Conservation (phyloP, 108 stramenopile species). For the Thalassiosira profunda region DNA sequence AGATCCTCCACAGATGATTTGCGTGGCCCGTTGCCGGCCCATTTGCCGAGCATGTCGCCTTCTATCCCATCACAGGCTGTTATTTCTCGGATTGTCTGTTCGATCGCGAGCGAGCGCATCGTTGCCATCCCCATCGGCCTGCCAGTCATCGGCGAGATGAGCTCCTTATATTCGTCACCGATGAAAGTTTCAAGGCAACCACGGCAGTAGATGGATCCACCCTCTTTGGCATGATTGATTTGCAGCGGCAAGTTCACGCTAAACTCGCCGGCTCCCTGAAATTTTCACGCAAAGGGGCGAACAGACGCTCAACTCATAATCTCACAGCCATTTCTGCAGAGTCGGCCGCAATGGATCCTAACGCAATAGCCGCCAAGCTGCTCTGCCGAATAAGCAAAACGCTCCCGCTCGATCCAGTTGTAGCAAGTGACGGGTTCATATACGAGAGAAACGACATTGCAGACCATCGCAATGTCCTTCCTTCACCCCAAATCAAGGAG, state of each 20-base stretch:
- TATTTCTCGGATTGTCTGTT: constrained; percentile 1
- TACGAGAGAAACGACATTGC: constrained; percentile 22
- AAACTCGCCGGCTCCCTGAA: neutral
- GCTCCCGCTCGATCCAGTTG: constrained; percentile 19
- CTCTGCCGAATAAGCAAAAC: constrained; percentile 18
- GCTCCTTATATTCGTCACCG: neutral
- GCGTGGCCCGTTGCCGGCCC: neutral
- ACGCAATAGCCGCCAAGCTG: constrained; percentile 15
- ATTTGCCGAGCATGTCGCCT: neutral
- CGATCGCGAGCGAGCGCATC: neutral
- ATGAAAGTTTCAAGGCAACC: constrained; percentile 20
- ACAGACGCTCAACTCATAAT: neutral
- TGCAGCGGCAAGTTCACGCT: too few relatives aligned
- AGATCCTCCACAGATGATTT: too few relatives aligned
- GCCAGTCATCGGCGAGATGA: constrained; percentile 26
- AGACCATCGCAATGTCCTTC: too few relatives aligned
- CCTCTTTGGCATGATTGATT: too few relatives aligned
- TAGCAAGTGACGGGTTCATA: constrained; percentile 30
- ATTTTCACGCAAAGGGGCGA: constrained; percentile 1
- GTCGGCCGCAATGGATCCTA: neutral
- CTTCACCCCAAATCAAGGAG: too few relatives aligned
- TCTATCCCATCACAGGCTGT: constrained; percentile 1
- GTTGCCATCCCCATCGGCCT: constrained; percentile 2
- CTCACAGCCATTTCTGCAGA: neutral
- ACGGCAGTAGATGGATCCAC: neutral